A percentile compares a stretch with the other conserved stretches of the same genome.
These are phyloP conservation scores for Suhomyces bokatorum DNA, from an alignment of 1,139 yeast species.

Conservation along the genomic window DNA sequence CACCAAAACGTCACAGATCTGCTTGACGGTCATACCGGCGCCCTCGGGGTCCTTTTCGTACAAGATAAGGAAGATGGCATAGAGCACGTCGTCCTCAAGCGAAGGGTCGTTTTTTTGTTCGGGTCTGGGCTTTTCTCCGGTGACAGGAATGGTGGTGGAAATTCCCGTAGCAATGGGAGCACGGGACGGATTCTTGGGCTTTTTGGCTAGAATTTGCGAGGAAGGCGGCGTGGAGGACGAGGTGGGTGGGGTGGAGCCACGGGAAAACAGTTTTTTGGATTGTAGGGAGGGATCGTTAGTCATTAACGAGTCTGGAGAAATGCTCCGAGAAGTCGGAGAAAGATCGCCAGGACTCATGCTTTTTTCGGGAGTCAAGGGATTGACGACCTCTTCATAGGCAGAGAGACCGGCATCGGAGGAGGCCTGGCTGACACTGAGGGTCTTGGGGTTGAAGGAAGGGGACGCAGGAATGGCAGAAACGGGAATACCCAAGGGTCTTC, in stretches of 20 bases:
- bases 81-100: slow-evolving; percentile 72
- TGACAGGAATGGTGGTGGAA: slow-evolving; percentile 75
- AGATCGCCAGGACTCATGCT: slow-evolving; percentile 30
- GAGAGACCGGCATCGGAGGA: slow-evolving; percentile 4
- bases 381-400: slow-evolving; percentile 9
- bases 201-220: slow-evolving; percentile 24
- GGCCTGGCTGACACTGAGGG: slow-evolving; percentile 27
- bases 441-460: slow-evolving; percentile 48
- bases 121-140: slow-evolving; percentile 78
- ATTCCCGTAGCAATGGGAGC: slow-evolving; percentile 68
- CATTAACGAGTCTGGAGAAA: slow-evolving; percentile 48
- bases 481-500: slow-evolving; percentile 54
- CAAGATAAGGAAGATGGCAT: slow-evolving; percentile 69
- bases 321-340: slow-evolving; percentile 44
- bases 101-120: slow-evolving; percentile 58
- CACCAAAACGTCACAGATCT: slow-evolving; percentile 70
- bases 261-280: slow-evolving; percentile 19
- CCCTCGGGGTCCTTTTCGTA: slow-evolving; percentile 68
- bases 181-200: slow-evolving; percentile 37
- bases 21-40: slow-evolving; percentile 82
- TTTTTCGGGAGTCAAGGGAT: slow-evolving; percentile 24
- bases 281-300: slow-evolving; percentile 23
- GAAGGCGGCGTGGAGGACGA: slow-evolving; percentile 19
- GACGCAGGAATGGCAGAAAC: slow-evolving; percentile 42
- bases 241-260: slow-evolving; percentile 17